Percentiles rank a stretch among this genome's conserved stretches.
Evolutionary conservation across 2,329 filamentous ascomycete genomes (phyloP).

Genomic region (Hymenoscyphus salicellus): DNA sequence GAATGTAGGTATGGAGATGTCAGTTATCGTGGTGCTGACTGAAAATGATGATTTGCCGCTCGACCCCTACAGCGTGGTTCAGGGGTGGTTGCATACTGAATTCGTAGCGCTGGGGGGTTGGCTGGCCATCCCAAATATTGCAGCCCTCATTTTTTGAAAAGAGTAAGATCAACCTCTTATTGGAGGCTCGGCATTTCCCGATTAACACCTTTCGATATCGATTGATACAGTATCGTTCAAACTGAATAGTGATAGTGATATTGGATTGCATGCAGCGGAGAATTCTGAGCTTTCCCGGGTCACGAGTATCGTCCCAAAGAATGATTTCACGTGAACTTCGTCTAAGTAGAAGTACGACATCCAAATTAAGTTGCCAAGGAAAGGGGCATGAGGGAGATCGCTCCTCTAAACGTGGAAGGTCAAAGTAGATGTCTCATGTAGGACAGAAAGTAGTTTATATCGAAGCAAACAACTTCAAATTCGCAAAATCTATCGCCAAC

Average conservation of each 20-base stretch:
- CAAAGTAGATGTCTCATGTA: background rate
- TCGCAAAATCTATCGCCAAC: background rate
- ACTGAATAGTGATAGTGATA: background rate
- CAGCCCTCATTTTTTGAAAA: slow-evolving; percentile 3
- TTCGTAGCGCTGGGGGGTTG: background rate
- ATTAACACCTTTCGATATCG: background rate
- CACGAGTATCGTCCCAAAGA: background rate
- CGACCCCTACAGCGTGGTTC: background rate
- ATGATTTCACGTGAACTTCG: background rate
- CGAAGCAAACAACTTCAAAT: background rate
- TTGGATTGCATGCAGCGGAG: background rate
- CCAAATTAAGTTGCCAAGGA: slow-evolving; percentile 3
- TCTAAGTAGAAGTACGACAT: background rate
- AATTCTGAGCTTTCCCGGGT: background rate
- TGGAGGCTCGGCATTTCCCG: background rate
- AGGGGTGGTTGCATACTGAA: background rate
- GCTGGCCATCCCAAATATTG: background rate
- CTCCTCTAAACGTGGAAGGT: background rate
- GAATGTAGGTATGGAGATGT: background rate
- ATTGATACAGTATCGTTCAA: background rate
- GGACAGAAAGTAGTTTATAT: background rate
- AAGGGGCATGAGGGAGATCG: background rate
- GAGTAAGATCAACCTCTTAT: background rate
- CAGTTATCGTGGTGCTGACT: background rate
- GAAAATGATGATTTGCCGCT: background rate